These are phyloP conservation scores for Epichloe typhina DNA, from an alignment of 2,329 filamentous ascomycete species.

Conservation along the genomic window DNA sequence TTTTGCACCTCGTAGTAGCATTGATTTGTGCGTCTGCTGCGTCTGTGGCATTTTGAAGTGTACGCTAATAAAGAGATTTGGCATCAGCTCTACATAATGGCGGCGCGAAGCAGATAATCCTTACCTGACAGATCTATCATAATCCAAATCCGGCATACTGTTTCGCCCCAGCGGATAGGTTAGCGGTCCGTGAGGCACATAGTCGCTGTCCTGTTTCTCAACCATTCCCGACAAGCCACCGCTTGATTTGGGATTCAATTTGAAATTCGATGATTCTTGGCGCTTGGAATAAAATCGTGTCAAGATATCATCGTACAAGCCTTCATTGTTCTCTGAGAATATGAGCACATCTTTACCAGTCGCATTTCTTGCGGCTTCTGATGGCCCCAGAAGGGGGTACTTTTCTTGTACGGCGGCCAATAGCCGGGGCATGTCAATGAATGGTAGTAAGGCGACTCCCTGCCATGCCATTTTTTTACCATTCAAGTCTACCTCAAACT, in stretches of 20 bases:
- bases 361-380: conserved; percentile 67
- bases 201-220: conserved; percentile 61
- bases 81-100: background rate
- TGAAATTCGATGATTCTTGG: conserved; percentile 51
- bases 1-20: conserved; percentile 76
- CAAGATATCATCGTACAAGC: conserved; percentile 72
- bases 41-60: conserved; percentile 71
- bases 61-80: conserved; percentile 40
- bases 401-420: conserved; percentile 70
- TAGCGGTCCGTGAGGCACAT: conserved; percentile 74
- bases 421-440: conserved; percentile 85
- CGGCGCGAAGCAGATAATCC: conserved; percentile 12
- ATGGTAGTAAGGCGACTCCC: conserved; percentile 82
- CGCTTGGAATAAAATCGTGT: conserved; percentile 88
- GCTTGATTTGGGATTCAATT: conserved; percentile 61
- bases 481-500: conserved; percentile 87
- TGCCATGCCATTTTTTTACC: conserved; percentile 99
- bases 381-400: conserved; percentile 64
- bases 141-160: conserved; percentile 63
- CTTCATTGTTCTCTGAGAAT: conserved; percentile 67
- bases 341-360: conserved; percentile 71
- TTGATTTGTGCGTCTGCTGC: conserved; percentile 72
- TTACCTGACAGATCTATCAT: conserved; percentile 76
- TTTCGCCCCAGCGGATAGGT: conserved; percentile 61
- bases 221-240: conserved; percentile 70